These are phyloP conservation scores for Sclerotinia subarctica DNA, from an alignment of 2,329 filamentous ascomycete species.

Conservation along the genomic window DNA sequence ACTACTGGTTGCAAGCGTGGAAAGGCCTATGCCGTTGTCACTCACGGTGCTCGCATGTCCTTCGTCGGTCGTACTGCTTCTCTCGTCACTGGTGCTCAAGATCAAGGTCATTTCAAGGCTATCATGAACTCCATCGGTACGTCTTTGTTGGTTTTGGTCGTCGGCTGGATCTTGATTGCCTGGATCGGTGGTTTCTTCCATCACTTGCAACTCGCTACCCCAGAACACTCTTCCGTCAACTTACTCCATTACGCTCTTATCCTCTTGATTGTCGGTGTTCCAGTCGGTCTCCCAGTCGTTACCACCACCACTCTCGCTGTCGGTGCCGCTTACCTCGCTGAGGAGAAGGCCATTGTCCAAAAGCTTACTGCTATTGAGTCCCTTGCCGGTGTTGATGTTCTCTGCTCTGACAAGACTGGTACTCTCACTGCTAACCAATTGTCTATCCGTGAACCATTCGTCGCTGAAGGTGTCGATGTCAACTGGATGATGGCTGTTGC, in stretches of 20 bases:
- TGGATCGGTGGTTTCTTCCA: slow-evolving; percentile 81
- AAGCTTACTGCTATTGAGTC: slow-evolving; percentile 78
- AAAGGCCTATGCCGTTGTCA: slow-evolving; percentile 68
- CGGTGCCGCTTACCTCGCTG: slow-evolving; percentile 72
- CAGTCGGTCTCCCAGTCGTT: slow-evolving; percentile 75
- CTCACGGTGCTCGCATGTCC: slow-evolving; percentile 65
- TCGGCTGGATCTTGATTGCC: slow-evolving; percentile 70
- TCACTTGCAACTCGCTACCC: slow-evolving; percentile 59
- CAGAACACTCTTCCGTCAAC: slow-evolving; percentile 57
- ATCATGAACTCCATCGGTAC: slow-evolving; percentile 82
- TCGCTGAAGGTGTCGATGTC: slow-evolving; percentile 72
- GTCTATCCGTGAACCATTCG: slow-evolving; percentile 72
- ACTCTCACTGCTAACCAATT: slow-evolving; percentile 74
- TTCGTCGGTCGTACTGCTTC: slow-evolving; percentile 75
- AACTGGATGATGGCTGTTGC: slow-evolving; percentile 85
- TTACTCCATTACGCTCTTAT: slow-evolving; percentile 67
- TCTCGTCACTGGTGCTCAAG: slow-evolving; percentile 71
- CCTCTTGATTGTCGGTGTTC: slow-evolving; percentile 73
- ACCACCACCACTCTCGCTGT: slow-evolving; percentile 75
- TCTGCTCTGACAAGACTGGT: slow-evolving; percentile 81
- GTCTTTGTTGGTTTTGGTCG: slow-evolving; percentile 68
- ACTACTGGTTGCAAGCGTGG: slow-evolving; percentile 80
- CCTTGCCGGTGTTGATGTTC: slow-evolving; percentile 70
- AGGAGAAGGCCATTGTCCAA: slow-evolving; percentile 77
- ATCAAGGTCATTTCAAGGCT: slow-evolving; percentile 76